Conservation (phyloP, 108 stramenopile species). For the Epipyxis sp. region DNA sequence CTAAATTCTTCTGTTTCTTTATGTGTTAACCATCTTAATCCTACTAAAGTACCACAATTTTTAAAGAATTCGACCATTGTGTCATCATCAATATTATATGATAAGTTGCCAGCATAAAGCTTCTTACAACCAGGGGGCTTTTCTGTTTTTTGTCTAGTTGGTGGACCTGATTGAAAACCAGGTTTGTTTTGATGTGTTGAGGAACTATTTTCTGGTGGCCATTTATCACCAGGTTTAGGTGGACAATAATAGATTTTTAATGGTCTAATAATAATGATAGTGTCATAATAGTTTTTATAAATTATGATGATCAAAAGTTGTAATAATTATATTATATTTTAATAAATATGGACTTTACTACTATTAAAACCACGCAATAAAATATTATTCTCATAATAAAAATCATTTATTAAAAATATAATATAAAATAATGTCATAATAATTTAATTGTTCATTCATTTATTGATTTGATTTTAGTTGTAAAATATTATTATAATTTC, state of each 20-base stretch:
- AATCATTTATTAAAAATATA: too few relatives aligned
- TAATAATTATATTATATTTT: too few relatives aligned
- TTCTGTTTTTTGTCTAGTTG: slow-evolving; percentile 11
- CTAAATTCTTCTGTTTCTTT: slow-evolving; percentile 81
- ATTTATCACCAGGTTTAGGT: slow-evolving; percentile 69
- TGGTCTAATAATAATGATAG: too few relatives aligned
- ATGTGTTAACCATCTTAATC: slow-evolving; percentile 85
- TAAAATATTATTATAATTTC: too few relatives aligned
- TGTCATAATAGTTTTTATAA: too few relatives aligned
- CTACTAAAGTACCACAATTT: slow-evolving; percentile 64
- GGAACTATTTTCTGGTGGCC: slow-evolving; percentile 62
- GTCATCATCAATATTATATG: slow-evolving; percentile 83
- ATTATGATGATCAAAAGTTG: slow-evolving; percentile 10
- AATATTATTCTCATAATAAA: too few relatives aligned
- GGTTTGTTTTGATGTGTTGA: slow-evolving; percentile 63
- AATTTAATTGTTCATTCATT: too few relatives aligned
- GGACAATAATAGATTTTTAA: slow-evolving; percentile 86
- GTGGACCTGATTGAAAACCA: slow-evolving; percentile 60
- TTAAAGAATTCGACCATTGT: slow-evolving; percentile 65
- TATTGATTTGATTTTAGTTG: too few relatives aligned
- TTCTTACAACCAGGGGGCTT: slow-evolving; percentile 50
- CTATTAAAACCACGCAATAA: too few relatives aligned
- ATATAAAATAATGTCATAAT: slow-evolving; percentile 13
- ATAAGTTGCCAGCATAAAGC: slow-evolving; percentile 84
- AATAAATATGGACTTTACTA: too few relatives aligned